Evolutionary conservation across 2,329 filamentous ascomycete genomes (phyloP).

Genomic region (Xylariaceae sp.): DNA sequence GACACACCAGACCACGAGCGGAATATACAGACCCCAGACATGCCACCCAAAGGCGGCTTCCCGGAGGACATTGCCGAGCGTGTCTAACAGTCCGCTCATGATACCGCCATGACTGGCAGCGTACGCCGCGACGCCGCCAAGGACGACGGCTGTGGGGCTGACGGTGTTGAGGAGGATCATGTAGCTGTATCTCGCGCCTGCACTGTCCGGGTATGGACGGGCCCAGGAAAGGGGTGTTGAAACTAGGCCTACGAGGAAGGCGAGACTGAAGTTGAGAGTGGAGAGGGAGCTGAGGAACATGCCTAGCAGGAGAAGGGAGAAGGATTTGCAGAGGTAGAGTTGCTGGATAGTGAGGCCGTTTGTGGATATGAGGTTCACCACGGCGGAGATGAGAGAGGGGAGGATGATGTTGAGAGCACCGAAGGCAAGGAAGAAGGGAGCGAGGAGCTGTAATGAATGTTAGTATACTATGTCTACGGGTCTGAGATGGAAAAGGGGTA

Average conservation of each 20-base stretch:
- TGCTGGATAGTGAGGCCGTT: conserved; percentile 57
- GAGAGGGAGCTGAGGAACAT: conserved; percentile 89
- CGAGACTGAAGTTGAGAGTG: conserved; percentile 90
- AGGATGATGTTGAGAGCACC: conserved; percentile 49
- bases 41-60: conserved; percentile 83
- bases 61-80: conserved; percentile 55
- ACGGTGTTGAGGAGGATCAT: conserved; percentile 52
- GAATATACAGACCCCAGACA: conserved; percentile 83
- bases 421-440: conserved; percentile 55
- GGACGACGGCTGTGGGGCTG: conserved; percentile 54
- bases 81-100: conserved; percentile 2
- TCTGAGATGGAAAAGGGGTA: background rate
- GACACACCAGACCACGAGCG: conserved; percentile 85
- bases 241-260: conserved; percentile 76
- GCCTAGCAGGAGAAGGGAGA: conserved; percentile 87
- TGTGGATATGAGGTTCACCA: conserved; percentile 41
- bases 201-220: conserved; percentile 40
- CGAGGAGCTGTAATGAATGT: conserved; percentile 47
- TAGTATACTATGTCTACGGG: conserved; percentile 8
- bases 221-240: conserved; percentile 76
- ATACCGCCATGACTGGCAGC: conserved; percentile 6
- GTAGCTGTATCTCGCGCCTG: conserved; percentile 39
- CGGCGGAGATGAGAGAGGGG: conserved; percentile 50
- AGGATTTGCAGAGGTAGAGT: conserved; percentile 75
- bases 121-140: conserved; percentile 45